A percentile compares a stretch with the other conserved stretches of the same genome.
phyloP scores from a whole-genome alignment of 1,139 yeast species.

The Geotrichum histeridarum region DNA sequence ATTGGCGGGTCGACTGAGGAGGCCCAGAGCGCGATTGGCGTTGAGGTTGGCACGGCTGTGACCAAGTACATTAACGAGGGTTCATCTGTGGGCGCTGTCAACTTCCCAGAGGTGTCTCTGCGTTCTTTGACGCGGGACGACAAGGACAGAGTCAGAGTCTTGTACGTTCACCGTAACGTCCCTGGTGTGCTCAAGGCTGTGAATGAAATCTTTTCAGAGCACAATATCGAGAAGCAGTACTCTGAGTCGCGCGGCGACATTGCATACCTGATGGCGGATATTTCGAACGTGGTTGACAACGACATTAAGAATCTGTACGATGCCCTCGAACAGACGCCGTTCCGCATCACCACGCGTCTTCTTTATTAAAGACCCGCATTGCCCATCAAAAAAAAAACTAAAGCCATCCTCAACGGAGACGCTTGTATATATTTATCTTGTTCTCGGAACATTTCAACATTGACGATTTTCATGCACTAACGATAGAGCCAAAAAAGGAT shows the following conservation, averaged over 20 bases:
- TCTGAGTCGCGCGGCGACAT: constrained; percentile 94
- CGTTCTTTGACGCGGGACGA: constrained; percentile 89
- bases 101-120: constrained; percentile 96
- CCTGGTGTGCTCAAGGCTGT: constrained; percentile 99
- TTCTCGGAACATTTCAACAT: constrained; percentile 5
- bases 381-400: no score
- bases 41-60: constrained; percentile 84
- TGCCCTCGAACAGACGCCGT: constrained; percentile 83
- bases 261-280: constrained; percentile 97
- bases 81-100: constrained; percentile 90
- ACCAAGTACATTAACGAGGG: constrained; percentile 95
- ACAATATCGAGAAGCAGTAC: constrained; percentile 96
- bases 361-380: constrained; percentile 51
- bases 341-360: constrained; percentile 86
- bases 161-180: constrained; percentile 94
- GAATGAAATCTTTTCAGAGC: constrained; percentile 88
- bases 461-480: background rate
- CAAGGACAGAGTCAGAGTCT: constrained; percentile 76
- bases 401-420: constrained; percentile 5
- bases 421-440: background rate
- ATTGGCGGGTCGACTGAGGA: constrained; percentile 99
- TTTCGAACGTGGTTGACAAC: constrained; percentile 72
- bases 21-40: constrained; percentile 96
- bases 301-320: constrained; percentile 84
- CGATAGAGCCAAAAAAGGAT: background rate